Conservation (phyloP, 305 asterid genomes). For the Fraxinus ornus region DNA sequence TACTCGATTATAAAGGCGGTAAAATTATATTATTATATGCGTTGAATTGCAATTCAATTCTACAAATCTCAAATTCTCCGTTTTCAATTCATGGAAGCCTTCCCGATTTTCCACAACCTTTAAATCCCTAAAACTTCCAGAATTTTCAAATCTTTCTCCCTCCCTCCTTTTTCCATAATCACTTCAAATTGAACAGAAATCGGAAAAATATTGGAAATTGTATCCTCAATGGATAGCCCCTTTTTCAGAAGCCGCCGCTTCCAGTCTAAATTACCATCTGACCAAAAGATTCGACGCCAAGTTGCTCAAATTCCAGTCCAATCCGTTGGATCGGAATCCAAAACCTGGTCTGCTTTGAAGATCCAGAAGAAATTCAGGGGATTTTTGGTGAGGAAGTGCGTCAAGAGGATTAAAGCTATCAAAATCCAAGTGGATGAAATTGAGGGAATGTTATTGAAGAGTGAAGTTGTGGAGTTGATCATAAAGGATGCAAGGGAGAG, state of each 20-base stretch:
- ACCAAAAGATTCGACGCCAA: conserved; percentile 9
- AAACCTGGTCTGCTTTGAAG: conserved; percentile 46
- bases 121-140: conserved; percentile 25
- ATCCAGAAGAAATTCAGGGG: conserved; percentile 82
- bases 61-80: neutral
- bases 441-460: conserved; percentile 38
- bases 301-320: conserved; percentile 48
- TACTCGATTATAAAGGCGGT: neutral
- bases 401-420: conserved; percentile 51
- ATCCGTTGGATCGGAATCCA: conserved; percentile 35
- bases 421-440: conserved; percentile 55
- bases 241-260: conserved; percentile 34
- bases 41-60: neutral
- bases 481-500: conserved; percentile 49
- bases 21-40: neutral
- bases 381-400: conserved; percentile 51
- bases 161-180: neutral
- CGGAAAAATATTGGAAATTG: neutral
- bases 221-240: conserved; percentile 38
- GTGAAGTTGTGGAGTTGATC: conserved; percentile 41
- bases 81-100: neutral
- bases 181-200: neutral
- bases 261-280: neutral
- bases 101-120: neutral
- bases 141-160: conserved; percentile 21